Percentiles rank a stretch among this genome's conserved stretches.
phyloP scores from a whole-genome alignment of 2,329 filamentous ascomycete species.

The Aspergillus udagawae region DNA sequence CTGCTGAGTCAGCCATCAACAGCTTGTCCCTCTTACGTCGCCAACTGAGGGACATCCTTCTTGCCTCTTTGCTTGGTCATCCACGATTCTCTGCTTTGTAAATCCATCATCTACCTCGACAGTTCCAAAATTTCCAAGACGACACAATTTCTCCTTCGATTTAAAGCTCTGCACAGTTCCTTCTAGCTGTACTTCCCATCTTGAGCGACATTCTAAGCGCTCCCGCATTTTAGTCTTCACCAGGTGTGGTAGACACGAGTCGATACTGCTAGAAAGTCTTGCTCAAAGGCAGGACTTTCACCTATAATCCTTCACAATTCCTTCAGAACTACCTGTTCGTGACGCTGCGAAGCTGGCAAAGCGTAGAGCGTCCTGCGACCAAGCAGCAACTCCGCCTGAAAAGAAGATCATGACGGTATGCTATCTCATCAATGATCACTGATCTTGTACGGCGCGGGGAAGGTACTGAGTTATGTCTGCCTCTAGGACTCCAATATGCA shows the following conservation, averaged over 20 bases:
- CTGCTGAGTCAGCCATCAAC: slow-evolving; percentile 12
- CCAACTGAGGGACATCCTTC: slow-evolving; percentile 3
- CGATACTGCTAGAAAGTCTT: slow-evolving; percentile 38
- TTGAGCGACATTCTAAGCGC: slow-evolving; percentile 1
- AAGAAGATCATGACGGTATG: slow-evolving; percentile 53
- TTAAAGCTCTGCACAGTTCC: not conserved
- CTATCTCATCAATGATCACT: slow-evolving; percentile 1
- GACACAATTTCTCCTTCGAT: not conserved
- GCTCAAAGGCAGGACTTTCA: slow-evolving; percentile 40
- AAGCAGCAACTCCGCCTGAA: slow-evolving; percentile 44
- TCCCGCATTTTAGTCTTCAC: slow-evolving; percentile 23
- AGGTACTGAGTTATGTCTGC: slow-evolving; percentile 4
- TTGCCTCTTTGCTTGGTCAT: slow-evolving; percentile 6
- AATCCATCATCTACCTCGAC: not conserved
- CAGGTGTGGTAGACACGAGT: slow-evolving; percentile 20
- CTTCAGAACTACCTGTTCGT: slow-evolving; percentile 40
- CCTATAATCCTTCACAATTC: slow-evolving; percentile 37
- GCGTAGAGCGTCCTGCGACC: slow-evolving; percentile 48
- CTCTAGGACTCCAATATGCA: slow-evolving; percentile 56
- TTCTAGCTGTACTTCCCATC: not conserved
- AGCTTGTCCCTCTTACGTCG: slow-evolving; percentile 20
- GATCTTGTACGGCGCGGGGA: not conserved
- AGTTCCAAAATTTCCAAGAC: not conserved
- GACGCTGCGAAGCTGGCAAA: slow-evolving; percentile 49
- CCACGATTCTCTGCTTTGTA: slow-evolving; percentile 4